These are phyloP conservation scores for Rasamsonia emersonii DNA, from an alignment of 2,329 filamentous ascomycete species.

Conservation along the genomic window DNA sequence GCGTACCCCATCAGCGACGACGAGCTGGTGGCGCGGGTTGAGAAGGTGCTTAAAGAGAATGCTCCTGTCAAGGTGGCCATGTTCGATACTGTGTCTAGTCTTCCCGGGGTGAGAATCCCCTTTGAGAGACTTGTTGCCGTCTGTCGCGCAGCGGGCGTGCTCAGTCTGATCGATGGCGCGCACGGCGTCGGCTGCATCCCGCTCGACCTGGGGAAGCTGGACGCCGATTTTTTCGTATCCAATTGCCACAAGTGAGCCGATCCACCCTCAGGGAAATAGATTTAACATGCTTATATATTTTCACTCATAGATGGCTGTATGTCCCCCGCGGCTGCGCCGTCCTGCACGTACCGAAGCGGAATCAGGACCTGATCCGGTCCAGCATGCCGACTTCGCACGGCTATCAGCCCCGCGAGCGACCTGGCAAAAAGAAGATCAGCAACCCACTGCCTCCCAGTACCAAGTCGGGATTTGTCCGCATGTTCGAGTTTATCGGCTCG, in stretches of 20 bases:
- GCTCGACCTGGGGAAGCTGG: conserved; percentile 56
- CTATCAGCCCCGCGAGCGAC: conserved; percentile 40
- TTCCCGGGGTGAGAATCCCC: conserved; percentile 71
- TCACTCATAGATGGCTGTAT: conserved; percentile 59
- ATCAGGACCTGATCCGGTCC: conserved; percentile 65
- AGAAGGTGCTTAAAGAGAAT: conserved; percentile 46
- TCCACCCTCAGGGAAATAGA: too few species aligned
- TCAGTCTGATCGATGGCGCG: conserved; percentile 74
- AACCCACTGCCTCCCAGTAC: conserved; percentile 31
- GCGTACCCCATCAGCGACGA: conserved; percentile 62
- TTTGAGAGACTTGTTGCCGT: conserved; percentile 58
- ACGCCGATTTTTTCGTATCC: conserved; percentile 77
- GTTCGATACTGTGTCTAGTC: conserved; percentile 72
- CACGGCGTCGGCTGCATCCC: conserved; percentile 74
- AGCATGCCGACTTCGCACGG: conserved; percentile 75
- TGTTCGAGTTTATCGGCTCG: conserved; percentile 72
- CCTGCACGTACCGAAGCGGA: conserved; percentile 66
- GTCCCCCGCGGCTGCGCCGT: conserved; percentile 73
- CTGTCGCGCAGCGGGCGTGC: conserved; percentile 58
- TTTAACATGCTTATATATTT: neutral
- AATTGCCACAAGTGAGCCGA: conserved; percentile 65
- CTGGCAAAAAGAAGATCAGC: neutral
- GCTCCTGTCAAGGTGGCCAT: conserved; percentile 56
- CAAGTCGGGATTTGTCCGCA: conserved; percentile 55
- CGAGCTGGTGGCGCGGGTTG: conserved; percentile 48